Evolutionary conservation across 2,329 filamentous ascomycete genomes (phyloP), one percentile per base, ranked within the genome.

Genomic region (Xylariaceae sp.): DNA sequence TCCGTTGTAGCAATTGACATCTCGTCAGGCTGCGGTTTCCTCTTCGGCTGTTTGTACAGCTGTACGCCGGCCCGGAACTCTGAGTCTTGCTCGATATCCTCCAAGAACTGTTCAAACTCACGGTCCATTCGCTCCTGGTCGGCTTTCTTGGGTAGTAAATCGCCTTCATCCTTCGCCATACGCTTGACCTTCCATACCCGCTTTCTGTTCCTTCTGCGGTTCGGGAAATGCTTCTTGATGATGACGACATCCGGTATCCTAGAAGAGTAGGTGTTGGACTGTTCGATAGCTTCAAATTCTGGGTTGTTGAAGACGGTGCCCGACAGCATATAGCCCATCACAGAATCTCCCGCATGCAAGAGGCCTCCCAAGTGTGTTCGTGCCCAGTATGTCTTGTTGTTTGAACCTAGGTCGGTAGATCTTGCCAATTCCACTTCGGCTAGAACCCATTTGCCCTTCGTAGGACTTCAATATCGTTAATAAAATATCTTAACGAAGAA

Each of bases 81-180:
- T 49, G 90, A 84, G 73, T 99, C 95, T 73, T 98, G 93, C 76
- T 99, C 96, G 9, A 99, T 91, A 74, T 99, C 95, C 41, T 90
- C 88, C 80, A 99, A 79, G 86, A 99, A 99, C 85, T 93, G 86
- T 79, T 99, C 95, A 77, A 96, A 99, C 76, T 99, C 95, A 64
- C 88, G 85, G 72, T 98, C 93, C 79, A 96, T 87, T 62, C 87
- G 87, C 58, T 93, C 91, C 71, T 94, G 90, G 72, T 98, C 93
- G 58, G 91, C 82, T 78, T 96, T 92, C 79, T 91, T 88, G 31
- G 91, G 91, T 63, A 93, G 78, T 74, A 96, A 82, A 64, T 97
- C 94, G 65, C 90, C 89, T 73, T 97, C 91, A 62, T 98, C 93
- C 76, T 87, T 89, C 64, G 83, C 84, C 90, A 99, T 94, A 70